Percentiles rank a stretch among this genome's conserved stretches.
Conservation (phyloP, 208 protist species). For the Naegleria lovaniensis region DNA sequence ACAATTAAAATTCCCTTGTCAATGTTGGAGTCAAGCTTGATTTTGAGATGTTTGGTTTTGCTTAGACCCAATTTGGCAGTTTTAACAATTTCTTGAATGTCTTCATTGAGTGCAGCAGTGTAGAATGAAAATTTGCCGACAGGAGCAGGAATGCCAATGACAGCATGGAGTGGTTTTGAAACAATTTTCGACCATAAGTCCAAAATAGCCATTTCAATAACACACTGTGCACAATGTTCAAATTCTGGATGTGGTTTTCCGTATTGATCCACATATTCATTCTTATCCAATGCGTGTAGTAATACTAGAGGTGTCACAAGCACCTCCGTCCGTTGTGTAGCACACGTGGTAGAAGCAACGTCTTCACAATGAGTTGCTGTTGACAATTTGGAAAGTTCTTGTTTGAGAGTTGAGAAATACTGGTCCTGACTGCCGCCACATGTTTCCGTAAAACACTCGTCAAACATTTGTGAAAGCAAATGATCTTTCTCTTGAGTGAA, state of each 20-base stretch:
- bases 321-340: neutral
- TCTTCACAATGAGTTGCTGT: too few relatives aligned
- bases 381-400: too few relatives aligned
- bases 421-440: too few relatives aligned
- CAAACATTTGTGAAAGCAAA: neutral
- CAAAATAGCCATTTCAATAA: conserved; percentile 29
- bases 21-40: conserved; percentile 18
- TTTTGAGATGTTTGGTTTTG: conserved; percentile 26
- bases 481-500: neutral
- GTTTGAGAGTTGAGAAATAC: too few relatives aligned
- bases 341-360: too few relatives aligned
- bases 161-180: neutral
- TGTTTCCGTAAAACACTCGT: too few relatives aligned
- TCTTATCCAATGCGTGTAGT: neutral
- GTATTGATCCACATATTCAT: neutral
- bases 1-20: neutral
- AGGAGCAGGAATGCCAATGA: neutral
- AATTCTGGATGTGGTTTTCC: neutral
- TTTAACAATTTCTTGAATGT: conserved; percentile 2
- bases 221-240: neutral
- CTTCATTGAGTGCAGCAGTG: conserved; percentile 16
- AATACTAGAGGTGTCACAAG: neutral
- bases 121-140: conserved; percentile 23
- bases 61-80: neutral
- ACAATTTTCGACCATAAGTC: neutral